Base-by-base conservation (phyloP, 2,329 filamentous ascomycete species). In the Zasmidium angulare region DNA sequence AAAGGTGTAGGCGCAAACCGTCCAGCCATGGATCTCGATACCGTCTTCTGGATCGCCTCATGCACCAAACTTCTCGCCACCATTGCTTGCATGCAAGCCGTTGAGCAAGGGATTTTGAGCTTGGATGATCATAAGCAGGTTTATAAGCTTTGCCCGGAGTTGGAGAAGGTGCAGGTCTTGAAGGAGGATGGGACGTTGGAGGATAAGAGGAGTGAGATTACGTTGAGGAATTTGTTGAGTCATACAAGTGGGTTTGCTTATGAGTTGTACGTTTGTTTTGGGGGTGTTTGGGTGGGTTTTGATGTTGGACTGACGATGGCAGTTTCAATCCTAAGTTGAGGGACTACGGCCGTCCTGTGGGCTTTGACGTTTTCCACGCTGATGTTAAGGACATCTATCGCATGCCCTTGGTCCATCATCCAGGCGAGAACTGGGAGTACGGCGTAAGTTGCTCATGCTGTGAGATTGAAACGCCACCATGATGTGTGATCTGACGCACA, bases 381-480 rank as follows among this genome's bases (percentile, higher is more conserved):
- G 75, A 82, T 6, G 67, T 61, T 21, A 59, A 56, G 24, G 84
- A 84, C 22, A 75, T 87, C 48, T 66, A 79, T 40, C 68, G 74
- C 14, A 70, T 73, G 58, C 83, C 86, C 0, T 71, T 90, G n/a
- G 70, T 88, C 1, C 85, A 86, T 63, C 85, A 89, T 63, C 87
- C 87, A 0, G 86, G 86, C 0, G 79, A 82, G 23, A 76, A 76
- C 2, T 89, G 84, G 83, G 79, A 84, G 24, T 89, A 89, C 46
- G 66, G 69, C 60, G 74, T 76, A 56, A n/a, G n/a, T n/a, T n/a
- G n/a, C n/a, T n/a, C n/a, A n/a, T n/a, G n/a, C n/a, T n/a, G n/a
- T n/a, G n/a, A n/a, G n/a, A n/a, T n/a, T n/a, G n/a, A n/a, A n/a
- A n/a, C n/a, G n/a, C n/a, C n/a, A n/a, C n/a, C n/a, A n/a, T n/a